Base-by-base conservation (phyloP, 75 land plant species). In the Pinus tabuliformis region DNA sequence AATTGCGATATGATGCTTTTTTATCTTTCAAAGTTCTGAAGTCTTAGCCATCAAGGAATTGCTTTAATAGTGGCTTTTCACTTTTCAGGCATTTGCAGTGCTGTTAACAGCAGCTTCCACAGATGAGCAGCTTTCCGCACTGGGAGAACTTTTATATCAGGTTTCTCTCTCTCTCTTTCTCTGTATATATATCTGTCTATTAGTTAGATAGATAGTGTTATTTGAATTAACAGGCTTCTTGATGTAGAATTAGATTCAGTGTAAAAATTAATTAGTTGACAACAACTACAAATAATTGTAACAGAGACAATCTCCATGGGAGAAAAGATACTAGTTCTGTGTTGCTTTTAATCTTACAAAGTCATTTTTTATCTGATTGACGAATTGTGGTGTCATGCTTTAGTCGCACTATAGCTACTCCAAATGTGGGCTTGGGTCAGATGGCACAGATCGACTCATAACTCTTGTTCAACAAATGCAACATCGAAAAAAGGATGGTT, bases 71-170 rank as follows among this genome's bases (percentile, higher is more conserved):
- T 39, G 22, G n/a, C 3, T 9, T 37, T 65, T 30, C 78, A 16
- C 3, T 45, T 17, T 42, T 49, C 73, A 95, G 98, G 89, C 96
- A 39, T 95, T 95, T 83, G 95, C 92, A 79, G 86, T 84, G 21
- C 72, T 93, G 65, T 77, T 95, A 73, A 81, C 93, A 26, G 80
- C 96, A 39, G 80, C 86, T 12, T 14, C 78, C 20, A 83, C 90
- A 21, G 89, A 85, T 80, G 91, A 86, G 22, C 99, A 96, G 73
- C 89, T 96, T 59, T 20, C 76, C 33, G 78, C 88, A 21, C 85
- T 93, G 75, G 99, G 97, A 70, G 96, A 96, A 82, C 90, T 96
- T 13, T 81, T 96, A 87, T 96, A 93, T 81, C 98, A 93, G 96
- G 98, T 95, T 77, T 56, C 42, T 68, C 52, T 17, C 9, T 64